Evolutionary conservation across 768 basidiomycete genomes (phyloP).

Genomic region (Boletus huronensis): DNA sequence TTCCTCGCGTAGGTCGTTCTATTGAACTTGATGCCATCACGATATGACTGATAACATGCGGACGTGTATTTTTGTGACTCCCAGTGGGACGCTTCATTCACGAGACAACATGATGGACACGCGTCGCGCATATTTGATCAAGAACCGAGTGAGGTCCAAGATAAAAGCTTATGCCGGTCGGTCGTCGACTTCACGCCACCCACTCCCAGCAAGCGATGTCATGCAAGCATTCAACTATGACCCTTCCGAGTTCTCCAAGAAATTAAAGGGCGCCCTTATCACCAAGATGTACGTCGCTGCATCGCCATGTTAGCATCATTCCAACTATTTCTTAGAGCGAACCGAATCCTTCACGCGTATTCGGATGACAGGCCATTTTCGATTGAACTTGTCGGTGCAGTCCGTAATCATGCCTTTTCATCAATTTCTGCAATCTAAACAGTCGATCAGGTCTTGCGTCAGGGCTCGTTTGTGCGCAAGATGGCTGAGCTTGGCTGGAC

Average conservation of each 20-base stretch:
- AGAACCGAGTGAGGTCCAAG: conserved; percentile 1
- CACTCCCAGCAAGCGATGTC: background rate
- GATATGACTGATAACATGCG: background rate
- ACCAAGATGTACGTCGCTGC: background rate
- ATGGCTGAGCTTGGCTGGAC: background rate
- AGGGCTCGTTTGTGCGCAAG: background rate
- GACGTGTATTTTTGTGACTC: background rate
- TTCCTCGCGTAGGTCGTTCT: conserved; percentile 31
- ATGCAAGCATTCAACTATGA: conserved; percentile 11
- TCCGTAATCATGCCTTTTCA: background rate
- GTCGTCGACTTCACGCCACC: background rate
- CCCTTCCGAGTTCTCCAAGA: conserved; percentile 1
- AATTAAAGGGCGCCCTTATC: background rate
- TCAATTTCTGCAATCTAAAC: background rate
- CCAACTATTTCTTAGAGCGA: background rate
- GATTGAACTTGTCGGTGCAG: background rate
- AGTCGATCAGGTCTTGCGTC: background rate
- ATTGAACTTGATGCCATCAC: background rate
- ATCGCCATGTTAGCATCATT: background rate
- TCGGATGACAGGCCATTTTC: background rate
- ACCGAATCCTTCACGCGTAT: background rate
- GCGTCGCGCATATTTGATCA: conserved; percentile 23
- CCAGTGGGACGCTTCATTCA: conserved; percentile 35
- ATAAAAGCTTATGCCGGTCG: background rate
- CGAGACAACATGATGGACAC: conserved; percentile 16